Base-by-base conservation (phyloP, 1,284 basidiomycete species). In the Puccinia polysora region DNA sequence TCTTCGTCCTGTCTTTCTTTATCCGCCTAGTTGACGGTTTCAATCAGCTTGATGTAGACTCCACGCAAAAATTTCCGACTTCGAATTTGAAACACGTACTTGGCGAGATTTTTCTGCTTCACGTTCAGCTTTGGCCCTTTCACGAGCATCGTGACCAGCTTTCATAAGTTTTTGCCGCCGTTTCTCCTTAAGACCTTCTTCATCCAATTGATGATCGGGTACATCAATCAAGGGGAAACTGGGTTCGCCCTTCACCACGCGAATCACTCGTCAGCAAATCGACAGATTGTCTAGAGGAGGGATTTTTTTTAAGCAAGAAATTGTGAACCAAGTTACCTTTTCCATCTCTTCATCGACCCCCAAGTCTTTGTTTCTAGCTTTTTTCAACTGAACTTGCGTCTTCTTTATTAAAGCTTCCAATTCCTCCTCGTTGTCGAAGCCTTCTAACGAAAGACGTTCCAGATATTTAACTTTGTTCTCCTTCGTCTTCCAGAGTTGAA, bases 151-250 rank as follows among this genome's bases (percentile, higher is more conserved):
- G 81, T 89, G 94, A 0, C 91, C 92, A 0, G 94, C 92, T 81
- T 97, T 98, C 83, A 96, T 83, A 43, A 98, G 83, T 74, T 87
- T 88, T 80, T 98, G 96, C 76, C 88, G 89, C 77, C 88, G 88
- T 82, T 98, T 99, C 81, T 99, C 96, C 80, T 91, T 97, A 58
- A 97, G 78, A 15, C 87, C 85, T 58, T 97, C 94, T 78, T 97
- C 94, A 76, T 91, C 91, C 23, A 99, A 84, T 85, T 96, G 89
- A 20, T 86, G 88, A 80, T 99, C 96, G 0, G 93, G 91, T 0
- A 90, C 84, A 76, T 97, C 92, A 15, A 95, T 82, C 1, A 99
- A 84, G 5, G 91, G 92, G 82, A 94, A 98, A 0, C 86, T 86
- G 0, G 87, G 84, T 7, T 89, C 88, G 74, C 92, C 91, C 78